Evolutionary conservation across 139 green algal genomes (phyloP).

Genomic region (Chlamydomonas incerta): DNA sequence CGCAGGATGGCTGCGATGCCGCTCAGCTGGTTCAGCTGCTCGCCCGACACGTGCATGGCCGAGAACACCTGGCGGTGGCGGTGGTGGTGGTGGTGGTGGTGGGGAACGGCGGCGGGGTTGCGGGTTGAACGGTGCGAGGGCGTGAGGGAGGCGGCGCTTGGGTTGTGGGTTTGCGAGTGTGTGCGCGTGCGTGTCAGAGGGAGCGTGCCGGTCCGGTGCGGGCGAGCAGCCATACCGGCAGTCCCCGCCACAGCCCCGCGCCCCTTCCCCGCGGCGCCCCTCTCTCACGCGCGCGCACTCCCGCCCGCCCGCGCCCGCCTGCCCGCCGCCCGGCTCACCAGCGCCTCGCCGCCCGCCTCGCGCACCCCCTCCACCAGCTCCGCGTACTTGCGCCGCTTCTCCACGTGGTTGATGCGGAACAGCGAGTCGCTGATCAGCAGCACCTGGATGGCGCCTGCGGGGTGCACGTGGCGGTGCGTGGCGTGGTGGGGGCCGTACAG

Average conservation of each 20-base stretch:
- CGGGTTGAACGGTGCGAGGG: too few species aligned
- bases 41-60: conserved; percentile 76
- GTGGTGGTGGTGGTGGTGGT: neutral
- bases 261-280: too few species aligned
- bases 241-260: too few species aligned
- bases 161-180: too few species aligned
- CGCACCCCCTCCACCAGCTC: conserved; percentile 90
- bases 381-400: conserved; percentile 71
- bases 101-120: neutral
- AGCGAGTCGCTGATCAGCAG: conserved; percentile 85
- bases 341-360: conserved; percentile 79
- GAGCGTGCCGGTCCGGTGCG: too few species aligned
- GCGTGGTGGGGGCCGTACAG: neutral
- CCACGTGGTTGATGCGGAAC: conserved; percentile 84
- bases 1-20: conserved; percentile 91
- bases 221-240: too few species aligned
- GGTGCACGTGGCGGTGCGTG: neutral
- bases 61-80: conserved; percentile 75
- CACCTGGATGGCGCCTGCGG: conserved; percentile 81
- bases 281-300: too few species aligned
- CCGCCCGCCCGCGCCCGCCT: neutral
- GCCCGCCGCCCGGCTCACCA: conserved; percentile 53
- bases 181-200: too few species aligned
- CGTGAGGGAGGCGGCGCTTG: too few species aligned
- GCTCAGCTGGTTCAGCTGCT: conserved; percentile 91